Evolutionary conservation across 1,139 yeast genomes (phyloP), one percentile per base, ranked within the genome.

Genomic region (Scheffersomyces stambukii): DNA sequence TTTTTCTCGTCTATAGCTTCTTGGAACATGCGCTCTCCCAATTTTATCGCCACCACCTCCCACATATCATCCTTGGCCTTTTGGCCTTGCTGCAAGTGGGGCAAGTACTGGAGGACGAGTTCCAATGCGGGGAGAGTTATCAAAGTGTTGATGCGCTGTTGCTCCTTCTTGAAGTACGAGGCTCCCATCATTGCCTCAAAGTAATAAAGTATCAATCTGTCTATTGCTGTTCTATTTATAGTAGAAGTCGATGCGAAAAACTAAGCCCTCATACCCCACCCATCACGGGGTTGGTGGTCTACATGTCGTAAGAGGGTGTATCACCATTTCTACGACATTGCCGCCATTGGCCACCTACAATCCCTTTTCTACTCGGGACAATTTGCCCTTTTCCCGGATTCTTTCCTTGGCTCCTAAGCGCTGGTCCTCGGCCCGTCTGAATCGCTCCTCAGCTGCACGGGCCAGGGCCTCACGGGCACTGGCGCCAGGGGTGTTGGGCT

Each of bases 21-120:
- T 6, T 27, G 17, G 13, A 33, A 33, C 15, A 23, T 31, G 7
- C 23, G 19, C 6, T 27, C 30, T 4, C 32, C 27, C 25, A 61
- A 42, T 31, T 56, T 51, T 15, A 60, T 60, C 6, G 68, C 64
- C 8, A 61, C 46, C 6, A 57, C 39, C 39, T 60, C 68, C 68
- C 68, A 61, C 2, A 44, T 33, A 35, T 57, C 58, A 29, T 57
- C 57, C 32, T 49, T 52, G 21, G 46, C 48, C 22, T 43, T 41
- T 9, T 31, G 29, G 1, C 52, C 48, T 9, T 46, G 33, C 38
- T 60, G 67, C 14, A 60, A 43, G 40, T 61, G 67, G 4, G 68
- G 68, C 21, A 61, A 42, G 19, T 52, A 43, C 23, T 45, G 51
- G 5, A 61, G 40, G 0, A 59, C 62, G 16, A 50, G 43, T 28